These are phyloP conservation scores for Tetracentron sinense DNA, from an alignment of 164 flowering plant genomes.

Conservation along the genomic window DNA sequence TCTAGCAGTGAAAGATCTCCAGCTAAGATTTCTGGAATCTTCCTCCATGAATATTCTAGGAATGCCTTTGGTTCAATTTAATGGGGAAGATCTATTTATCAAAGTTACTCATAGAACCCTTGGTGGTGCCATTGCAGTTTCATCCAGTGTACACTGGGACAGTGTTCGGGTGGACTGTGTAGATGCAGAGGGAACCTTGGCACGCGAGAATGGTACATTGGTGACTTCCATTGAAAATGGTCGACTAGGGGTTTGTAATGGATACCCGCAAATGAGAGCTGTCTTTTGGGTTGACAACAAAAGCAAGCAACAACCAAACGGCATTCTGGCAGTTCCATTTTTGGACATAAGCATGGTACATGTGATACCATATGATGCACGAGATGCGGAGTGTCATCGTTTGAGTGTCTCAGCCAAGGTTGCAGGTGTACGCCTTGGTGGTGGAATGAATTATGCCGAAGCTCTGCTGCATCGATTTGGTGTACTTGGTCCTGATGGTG, in stretches of 20 bases:
- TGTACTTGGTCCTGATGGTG: constrained; percentile 90
- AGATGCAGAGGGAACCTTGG: constrained; percentile 42
- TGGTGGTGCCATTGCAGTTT: constrained; percentile 89
- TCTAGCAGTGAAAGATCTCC: constrained; percentile 59
- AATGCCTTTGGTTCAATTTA: constrained; percentile 73
- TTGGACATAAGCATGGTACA: constrained; percentile 59
- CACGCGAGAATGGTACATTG: constrained; percentile 26
- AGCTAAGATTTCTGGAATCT: constrained; percentile 74
- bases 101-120: constrained; percentile 81
- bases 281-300: constrained; percentile 81
- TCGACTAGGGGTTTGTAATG: constrained; percentile 34
- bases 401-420: constrained; percentile 72
- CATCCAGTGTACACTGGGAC: constrained; percentile 71
- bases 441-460: constrained; percentile 95
- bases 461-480: constrained; percentile 90
- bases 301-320: constrained; percentile 25
- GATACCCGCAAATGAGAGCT: constrained; percentile 57
- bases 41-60: constrained; percentile 44
- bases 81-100: constrained; percentile 61
- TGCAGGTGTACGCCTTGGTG: constrained; percentile 86
- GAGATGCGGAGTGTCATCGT: constrained; percentile 68
- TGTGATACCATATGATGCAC: constrained; percentile 67
- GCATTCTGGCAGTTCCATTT: constrained; percentile 46
- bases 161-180: constrained; percentile 75
- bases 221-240: constrained; percentile 29